Base-by-base conservation (phyloP, 768 basidiomycete genomes). In the Crassisporium funariophilum region DNA sequence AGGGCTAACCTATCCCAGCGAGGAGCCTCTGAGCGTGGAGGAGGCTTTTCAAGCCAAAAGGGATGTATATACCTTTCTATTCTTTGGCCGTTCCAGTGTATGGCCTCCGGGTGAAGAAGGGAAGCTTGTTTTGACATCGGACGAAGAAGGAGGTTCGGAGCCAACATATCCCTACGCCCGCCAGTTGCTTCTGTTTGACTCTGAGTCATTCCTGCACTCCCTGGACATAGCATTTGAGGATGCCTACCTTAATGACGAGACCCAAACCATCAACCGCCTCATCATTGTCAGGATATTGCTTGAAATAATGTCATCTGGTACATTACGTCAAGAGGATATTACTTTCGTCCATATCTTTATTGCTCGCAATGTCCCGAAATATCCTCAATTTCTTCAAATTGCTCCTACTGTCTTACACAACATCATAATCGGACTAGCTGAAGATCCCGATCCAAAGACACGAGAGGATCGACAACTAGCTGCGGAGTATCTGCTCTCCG, bases 161-260 rank as follows among this genome's bases (percentile, higher is more conserved):
- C 88, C 87, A 25, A 87, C 91, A 0, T 97, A 94, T 58, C 95
- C 94, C 2, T 97, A 98, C 56, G 80, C 87, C 20, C 84, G 88
- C 5, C 74, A 91, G 10, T 72, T 98, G 1, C 77, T 98, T 5
- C 81, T 76, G 5, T 95, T 95, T 61, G 94, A 98, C 61, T 79
- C 95, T 8, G 97, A 99, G 65, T 89, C 92, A 0, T 89, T 95
- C 62, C 81, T 99, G 8, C 93, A 99, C 62, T 83, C 89, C 2
- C 74, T 99, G 50, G 97, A 99, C 65, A 83, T 94, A 49, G 93
- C 91, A 1, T 95, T 98, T 55, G 97, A 99, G 64, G 94, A 98
- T 55, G 66, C 85, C 1, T 95, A 88, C 69, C 79, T 98, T 23
- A 93, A 95, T 62, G 88, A 91, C 46, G 79, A 86, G 34, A 72